Evolutionary conservation across 106 monocot species (phyloP), one percentile per base, ranked within the genome.

Genomic region (Dendrobium nobile): DNA sequence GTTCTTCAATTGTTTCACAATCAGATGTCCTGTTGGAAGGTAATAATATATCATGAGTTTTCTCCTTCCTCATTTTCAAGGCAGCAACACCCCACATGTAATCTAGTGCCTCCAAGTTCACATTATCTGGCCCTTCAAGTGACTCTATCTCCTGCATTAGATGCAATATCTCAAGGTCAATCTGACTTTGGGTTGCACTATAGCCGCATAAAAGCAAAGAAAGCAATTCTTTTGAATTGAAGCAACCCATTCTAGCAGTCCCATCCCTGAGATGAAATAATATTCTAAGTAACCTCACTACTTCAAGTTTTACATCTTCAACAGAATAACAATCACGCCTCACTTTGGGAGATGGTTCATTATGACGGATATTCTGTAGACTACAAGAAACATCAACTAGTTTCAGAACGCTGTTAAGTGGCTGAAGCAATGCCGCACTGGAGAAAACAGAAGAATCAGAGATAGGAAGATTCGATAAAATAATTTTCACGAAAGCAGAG

Each of bases 141-240:
- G 75, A 85, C 77, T 92, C 94, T 77, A 95, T 88, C 77, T 95
- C 91, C 79, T 87, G 80, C 82, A 99, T 87, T 24, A 99, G 86
- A 75, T 91, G 85, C 43, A 91, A 81, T 43, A 88, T 87, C 77
- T 92, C 92, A 79, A 87, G 48, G 79, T 99, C 98, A 67, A 83
- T 84, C 84, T 89, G 89, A 84, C 87, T 68, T 45, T 85, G 54
- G 78, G 95, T 91, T 77, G 92, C 98, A 78, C 88, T 82, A 80
- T 99, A 99, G 26, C 87, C 89, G 61, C 89, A 89, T 79, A 99
- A 88, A 80, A 99, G 89, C 59, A 95, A 77, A 81, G 88, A 91
- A 80, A 95, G 44, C 54, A 99, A 65, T 83, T 99, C 98, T 58
- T 64, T 90, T 75, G 79, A 84, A 78, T 91, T 78, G 73, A 79